Conservation (phyloP, 2,329 filamentous ascomycete genomes). For the Neoscytalidium dimidiatum region DNA sequence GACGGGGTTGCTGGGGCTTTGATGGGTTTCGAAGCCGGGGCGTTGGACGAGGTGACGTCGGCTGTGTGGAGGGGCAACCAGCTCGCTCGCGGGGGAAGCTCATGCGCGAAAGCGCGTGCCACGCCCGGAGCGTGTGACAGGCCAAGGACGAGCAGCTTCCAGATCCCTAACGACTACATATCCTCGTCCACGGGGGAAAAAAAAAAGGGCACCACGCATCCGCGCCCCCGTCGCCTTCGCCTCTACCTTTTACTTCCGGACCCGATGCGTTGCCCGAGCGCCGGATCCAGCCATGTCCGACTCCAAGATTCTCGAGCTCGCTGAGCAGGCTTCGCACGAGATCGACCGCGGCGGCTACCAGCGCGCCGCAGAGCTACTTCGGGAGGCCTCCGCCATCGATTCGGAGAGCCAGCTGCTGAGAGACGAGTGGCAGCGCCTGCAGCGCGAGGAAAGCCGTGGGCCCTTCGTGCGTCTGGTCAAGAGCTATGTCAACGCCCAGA, state of each 20-base stretch:
- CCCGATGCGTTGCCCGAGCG: not conserved
- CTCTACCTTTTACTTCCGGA: not conserved
- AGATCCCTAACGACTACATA: not conserved
- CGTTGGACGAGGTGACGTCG: not conserved
- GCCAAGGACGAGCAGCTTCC: not conserved
- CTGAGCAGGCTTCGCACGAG: constrained; percentile 21
- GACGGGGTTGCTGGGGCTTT: not conserved
- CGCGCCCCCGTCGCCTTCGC: not conserved
- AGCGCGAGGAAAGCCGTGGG: constrained; percentile 39
- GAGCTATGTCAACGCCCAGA: constrained; percentile 35
- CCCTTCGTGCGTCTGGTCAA: constrained; percentile 37
- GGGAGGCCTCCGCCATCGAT: constrained; percentile 47
- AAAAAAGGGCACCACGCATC: not conserved
- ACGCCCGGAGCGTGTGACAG: constrained; percentile 10
- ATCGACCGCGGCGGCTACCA: constrained; percentile 33
- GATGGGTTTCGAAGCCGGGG: not conserved
- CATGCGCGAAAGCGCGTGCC: constrained; percentile 9
- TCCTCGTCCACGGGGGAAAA: not conserved
- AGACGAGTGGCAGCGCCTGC: constrained; percentile 42
- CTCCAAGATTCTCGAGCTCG: constrained; percentile 15
- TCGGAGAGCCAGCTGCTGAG: constrained; percentile 44
- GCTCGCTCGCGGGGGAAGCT: not conserved
- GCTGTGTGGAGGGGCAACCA: not conserved
- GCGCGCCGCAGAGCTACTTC: constrained; percentile 43
- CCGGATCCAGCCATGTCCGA: constrained; percentile 15